Percentiles rank a stretch among this genome's conserved stretches.
Conservation (phyloP, 2,329 filamentous ascomycete genomes). For the Monilinia aucupariae region DNA sequence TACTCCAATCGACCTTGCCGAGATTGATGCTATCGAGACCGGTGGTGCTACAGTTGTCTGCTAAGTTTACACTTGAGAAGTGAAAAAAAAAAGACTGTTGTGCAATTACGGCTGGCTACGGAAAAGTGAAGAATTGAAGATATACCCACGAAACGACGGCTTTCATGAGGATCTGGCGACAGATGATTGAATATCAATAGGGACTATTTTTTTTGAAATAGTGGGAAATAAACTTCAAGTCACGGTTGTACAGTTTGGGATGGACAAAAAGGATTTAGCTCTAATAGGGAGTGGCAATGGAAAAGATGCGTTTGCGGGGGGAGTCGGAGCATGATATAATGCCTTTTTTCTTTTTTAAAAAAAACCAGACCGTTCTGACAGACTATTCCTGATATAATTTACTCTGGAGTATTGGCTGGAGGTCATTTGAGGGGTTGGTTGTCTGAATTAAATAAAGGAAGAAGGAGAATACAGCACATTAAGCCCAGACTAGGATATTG, state of each 20-base stretch:
- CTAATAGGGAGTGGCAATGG: not conserved
- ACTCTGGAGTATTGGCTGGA: constrained; percentile 8
- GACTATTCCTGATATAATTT: not conserved
- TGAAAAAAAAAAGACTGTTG: constrained; percentile 2
- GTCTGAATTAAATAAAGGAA: not conserved
- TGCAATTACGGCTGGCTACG: constrained; percentile 5
- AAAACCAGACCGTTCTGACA: not conserved
- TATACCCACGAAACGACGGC: constrained; percentile 6
- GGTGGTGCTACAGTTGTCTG: constrained; percentile 68
- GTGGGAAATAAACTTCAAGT: not conserved
- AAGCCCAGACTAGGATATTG: not conserved
- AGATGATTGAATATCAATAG: not conserved
- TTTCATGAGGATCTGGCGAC: not conserved
- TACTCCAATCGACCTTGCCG: constrained; percentile 64
- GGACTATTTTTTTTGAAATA: not conserved
- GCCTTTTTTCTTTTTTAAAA: not conserved
- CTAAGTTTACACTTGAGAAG: constrained; percentile 20
- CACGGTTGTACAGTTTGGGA: not conserved
- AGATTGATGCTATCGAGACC: constrained; percentile 95
- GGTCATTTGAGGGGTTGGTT: not conserved
- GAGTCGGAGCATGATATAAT: constrained; percentile 6
- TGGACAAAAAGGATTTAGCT: constrained; percentile 1
- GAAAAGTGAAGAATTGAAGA: not conserved
- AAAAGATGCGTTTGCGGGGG: constrained; percentile 12
- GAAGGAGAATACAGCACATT: constrained; percentile 1